Conservation (phyloP, 768 basidiomycete species). For the Mycena capillaripes region DNA sequence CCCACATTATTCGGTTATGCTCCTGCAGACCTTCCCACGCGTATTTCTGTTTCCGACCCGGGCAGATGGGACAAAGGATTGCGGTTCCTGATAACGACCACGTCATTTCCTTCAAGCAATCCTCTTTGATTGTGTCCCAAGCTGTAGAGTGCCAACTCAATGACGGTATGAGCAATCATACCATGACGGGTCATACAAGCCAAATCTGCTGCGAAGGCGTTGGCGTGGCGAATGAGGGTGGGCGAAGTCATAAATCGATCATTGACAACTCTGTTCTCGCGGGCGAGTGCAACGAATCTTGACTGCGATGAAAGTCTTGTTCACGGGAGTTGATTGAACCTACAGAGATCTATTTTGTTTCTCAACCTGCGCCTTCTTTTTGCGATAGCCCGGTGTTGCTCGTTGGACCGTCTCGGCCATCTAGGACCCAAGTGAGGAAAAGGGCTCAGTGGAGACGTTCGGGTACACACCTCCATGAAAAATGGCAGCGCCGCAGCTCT, state of each 20-base stretch:
- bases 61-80: neutral
- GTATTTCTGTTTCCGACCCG: neutral
- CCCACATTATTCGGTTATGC: neutral
- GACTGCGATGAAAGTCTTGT: neutral
- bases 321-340: neutral
- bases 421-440: neutral
- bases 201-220: slow-evolving; percentile 12
- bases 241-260: neutral
- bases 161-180: neutral
- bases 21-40: neutral
- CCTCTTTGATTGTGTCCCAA: neutral
- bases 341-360: neutral
- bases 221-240: neutral
- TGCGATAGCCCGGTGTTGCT: neutral
- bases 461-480: neutral
- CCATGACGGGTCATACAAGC: neutral
- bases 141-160: neutral
- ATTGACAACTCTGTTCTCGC: neutral
- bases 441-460: too few species aligned
- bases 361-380: neutral
- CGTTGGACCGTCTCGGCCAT: neutral
- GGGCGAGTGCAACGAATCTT: neutral
- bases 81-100: neutral
- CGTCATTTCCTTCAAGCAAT: neutral
- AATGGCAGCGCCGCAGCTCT: neutral